Evolutionary conservation across 805 yeast genomes (phyloP).

Genomic region (Wickerhamomyces alni): DNA sequence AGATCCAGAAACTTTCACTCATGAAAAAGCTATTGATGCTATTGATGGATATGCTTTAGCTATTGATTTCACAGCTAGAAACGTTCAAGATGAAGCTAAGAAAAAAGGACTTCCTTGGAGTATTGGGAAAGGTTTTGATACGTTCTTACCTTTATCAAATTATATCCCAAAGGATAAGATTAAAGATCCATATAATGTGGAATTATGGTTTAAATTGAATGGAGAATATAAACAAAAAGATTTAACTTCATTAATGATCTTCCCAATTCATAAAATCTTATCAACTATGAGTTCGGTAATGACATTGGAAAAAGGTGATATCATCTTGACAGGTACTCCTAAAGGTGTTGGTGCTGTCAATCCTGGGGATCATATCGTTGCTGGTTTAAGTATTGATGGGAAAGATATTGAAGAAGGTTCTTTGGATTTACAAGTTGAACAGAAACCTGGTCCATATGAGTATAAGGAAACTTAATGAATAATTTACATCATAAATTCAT

Average conservation of each 20-base stretch:
- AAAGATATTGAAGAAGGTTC: conserved; percentile 43
- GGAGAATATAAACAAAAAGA: conserved; percentile 69
- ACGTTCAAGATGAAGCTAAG: conserved; percentile 93
- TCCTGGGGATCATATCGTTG: conserved; percentile 75
- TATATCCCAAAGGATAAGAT: conserved; percentile 62
- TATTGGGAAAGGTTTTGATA: conserved; percentile 94
- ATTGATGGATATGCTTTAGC: conserved; percentile 88
- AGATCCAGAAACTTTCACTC: conserved; percentile 47
- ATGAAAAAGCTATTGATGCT: conserved; percentile 65
- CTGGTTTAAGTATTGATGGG: conserved; percentile 53
- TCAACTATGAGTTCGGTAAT: conserved; percentile 80
- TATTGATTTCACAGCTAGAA: conserved; percentile 91
- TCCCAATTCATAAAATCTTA: conserved; percentile 76
- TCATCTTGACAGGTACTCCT: conserved; percentile 94
- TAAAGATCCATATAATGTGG: conserved; percentile 68
- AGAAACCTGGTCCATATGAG: conserved; percentile 54
- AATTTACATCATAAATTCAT: neutral
- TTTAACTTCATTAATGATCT: conserved; percentile 75
- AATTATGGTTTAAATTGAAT: conserved; percentile 60
- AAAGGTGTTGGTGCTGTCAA: conserved; percentile 86
- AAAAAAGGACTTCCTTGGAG: conserved; percentile 95
- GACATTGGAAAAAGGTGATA: conserved; percentile 88
- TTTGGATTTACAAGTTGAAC: conserved; percentile 29
- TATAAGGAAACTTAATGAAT: conserved; percentile 38
- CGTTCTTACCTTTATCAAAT: conserved; percentile 82